Percentiles rank a stretch among this genome's conserved stretches.
These are phyloP conservation scores for Penicillium malachiteum DNA, from an alignment of 495 filamentous ascomycete species.

Conservation along the genomic window DNA sequence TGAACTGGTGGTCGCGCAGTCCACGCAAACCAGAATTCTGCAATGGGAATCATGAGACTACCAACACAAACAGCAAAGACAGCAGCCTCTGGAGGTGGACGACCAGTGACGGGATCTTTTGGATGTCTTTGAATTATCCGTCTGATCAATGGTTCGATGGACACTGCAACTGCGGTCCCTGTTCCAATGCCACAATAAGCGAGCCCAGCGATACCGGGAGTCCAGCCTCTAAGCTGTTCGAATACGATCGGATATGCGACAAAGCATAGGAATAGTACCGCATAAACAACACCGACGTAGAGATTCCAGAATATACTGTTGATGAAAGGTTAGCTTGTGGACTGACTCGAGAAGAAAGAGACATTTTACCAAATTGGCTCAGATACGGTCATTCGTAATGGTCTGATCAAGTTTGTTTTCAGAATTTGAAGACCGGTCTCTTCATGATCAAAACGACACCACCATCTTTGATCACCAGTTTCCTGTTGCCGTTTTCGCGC, in stretches of 20 bases:
- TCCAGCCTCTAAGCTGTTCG: conserved; percentile 66
- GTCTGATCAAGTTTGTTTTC: conserved; percentile 61
- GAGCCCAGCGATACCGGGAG: conserved; percentile 61
- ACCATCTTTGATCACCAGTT: conserved; percentile 63
- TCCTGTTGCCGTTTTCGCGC: conserved; percentile 57
- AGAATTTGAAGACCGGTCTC: conserved; percentile 31
- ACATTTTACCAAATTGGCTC: conserved; percentile 64
- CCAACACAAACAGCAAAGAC: conserved; percentile 67
- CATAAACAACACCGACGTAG: conserved; percentile 67
- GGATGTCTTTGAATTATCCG: conserved; percentile 64
- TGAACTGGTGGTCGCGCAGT: conserved; percentile 66
- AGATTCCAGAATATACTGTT: conserved; percentile 65
- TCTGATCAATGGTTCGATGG: conserved; percentile 61
- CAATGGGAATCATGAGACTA: conserved; percentile 60
- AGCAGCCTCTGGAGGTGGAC: conserved; percentile 62
- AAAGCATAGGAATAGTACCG: conserved; percentile 72
- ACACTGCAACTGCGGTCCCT: conserved; percentile 62
- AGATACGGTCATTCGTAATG: conserved; percentile 61
- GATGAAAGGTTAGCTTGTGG: neutral
- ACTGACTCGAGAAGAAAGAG: neutral
- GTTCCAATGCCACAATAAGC: conserved; percentile 70
- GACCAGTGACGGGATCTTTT: conserved; percentile 63
- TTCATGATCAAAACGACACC: conserved; percentile 60
- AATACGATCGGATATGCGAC: conserved; percentile 73
- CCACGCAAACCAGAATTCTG: conserved; percentile 74